These are phyloP conservation scores for Tulasnella sp. DNA, from an alignment of 768 basidiomycete species.

Conservation along the genomic window DNA sequence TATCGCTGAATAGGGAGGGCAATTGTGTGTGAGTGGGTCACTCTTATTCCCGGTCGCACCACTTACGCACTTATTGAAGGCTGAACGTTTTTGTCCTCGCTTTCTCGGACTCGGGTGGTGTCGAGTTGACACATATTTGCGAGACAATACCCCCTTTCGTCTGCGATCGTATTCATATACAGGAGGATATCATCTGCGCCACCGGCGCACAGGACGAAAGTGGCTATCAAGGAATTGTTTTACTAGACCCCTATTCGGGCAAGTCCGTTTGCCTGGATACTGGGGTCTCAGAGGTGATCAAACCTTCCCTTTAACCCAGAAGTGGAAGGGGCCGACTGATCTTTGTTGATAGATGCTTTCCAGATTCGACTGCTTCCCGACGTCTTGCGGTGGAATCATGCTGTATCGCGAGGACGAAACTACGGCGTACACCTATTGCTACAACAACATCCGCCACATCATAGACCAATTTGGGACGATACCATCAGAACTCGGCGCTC, in stretches of 20 bases:
- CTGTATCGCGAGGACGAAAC: conserved; percentile 1
- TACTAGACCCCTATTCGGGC: neutral
- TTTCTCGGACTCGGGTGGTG: neutral
- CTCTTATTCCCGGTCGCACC: neutral
- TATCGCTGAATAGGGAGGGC: neutral
- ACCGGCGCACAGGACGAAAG: neutral
- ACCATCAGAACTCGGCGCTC: neutral
- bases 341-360: neutral
- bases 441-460: neutral
- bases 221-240: neutral
- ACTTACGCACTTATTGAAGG: neutral
- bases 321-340: neutral
- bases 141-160: neutral
- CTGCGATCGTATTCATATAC: conserved; percentile 2
- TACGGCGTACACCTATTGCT: neutral
- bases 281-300: neutral
- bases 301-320: neutral
- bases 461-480: neutral
- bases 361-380: conserved; percentile 1
- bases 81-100: neutral
- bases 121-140: neutral
- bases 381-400: neutral
- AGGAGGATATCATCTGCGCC: neutral
- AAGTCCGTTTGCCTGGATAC: neutral
- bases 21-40: neutral